Evolutionary conservation across 164 flowering plant species (phyloP).

Genomic region (Vitis riparia): DNA sequence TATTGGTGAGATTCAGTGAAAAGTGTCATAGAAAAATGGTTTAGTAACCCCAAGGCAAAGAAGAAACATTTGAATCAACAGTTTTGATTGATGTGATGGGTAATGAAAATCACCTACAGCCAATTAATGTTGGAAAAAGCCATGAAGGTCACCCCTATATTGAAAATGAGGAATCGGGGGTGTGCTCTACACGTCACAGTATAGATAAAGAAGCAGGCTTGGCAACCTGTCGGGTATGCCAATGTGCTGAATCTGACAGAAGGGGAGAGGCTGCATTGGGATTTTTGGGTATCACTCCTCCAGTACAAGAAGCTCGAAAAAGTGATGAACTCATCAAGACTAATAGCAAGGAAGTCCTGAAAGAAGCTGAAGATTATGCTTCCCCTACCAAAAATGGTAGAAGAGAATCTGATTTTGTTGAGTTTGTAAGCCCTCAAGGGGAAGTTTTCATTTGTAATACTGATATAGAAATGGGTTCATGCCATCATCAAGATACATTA

Average conservation of each 20-base stretch:
- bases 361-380: conserved; percentile 21
- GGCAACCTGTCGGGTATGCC: conserved; percentile 87
- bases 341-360: conserved; percentile 20
- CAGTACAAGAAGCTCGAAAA: conserved; percentile 28
- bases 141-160: conserved; percentile 23
- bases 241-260: conserved; percentile 84
- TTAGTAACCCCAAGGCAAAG: conserved; percentile 2
- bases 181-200: conserved; percentile 31
- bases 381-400: conserved; percentile 15
- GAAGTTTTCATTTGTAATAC: conserved; percentile 75
- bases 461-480: conserved; percentile 71
- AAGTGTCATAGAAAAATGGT: background rate
- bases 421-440: conserved; percentile 79
- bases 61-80: background rate
- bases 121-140: conserved; percentile 13
- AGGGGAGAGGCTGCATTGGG: conserved; percentile 79
- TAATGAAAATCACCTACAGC: conserved; percentile 24
- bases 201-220: conserved; percentile 48
- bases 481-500: conserved; percentile 47
- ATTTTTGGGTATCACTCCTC: conserved; percentile 66
- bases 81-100: conserved; percentile 27
- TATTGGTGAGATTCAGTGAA: background rate
- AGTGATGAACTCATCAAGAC: conserved; percentile 24
- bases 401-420: conserved; percentile 42
- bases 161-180: conserved; percentile 28